phyloP scores from a whole-genome alignment of 1,284 basidiomycete genomes.

The Sphaerobolus stellatus region DNA sequence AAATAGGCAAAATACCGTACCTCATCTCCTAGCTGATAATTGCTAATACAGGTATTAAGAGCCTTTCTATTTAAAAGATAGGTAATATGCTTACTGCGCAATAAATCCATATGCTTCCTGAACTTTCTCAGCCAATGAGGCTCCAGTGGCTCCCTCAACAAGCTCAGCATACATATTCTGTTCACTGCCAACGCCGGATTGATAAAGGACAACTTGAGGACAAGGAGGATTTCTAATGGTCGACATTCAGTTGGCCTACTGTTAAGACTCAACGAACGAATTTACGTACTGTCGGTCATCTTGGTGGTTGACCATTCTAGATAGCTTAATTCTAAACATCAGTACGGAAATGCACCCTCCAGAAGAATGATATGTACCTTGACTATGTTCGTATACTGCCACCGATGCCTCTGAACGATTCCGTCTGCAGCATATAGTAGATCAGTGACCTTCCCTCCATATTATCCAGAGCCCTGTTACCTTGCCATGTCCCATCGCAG shows the following conservation, averaged over 20 bases:
- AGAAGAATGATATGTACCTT: too few species aligned
- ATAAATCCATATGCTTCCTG: constrained; percentile 74
- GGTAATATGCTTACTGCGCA: constrained; percentile 53
- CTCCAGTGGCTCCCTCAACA: constrained; percentile 50
- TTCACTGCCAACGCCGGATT: constrained; percentile 63
- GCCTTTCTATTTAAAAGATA: not conserved
- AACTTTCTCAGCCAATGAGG: constrained; percentile 60
- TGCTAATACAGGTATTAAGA: constrained; percentile 39
- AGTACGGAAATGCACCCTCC: too few species aligned
- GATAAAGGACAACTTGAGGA: constrained; percentile 69
- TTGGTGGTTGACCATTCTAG: constrained; percentile 56
- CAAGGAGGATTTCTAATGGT: constrained; percentile 46
- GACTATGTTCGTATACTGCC: constrained; percentile 13
- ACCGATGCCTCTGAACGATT: constrained; percentile 41
- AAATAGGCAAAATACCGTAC: constrained; percentile 31
- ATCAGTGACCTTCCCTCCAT: too few species aligned
- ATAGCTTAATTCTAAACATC: too few species aligned
- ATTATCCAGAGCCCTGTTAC: too few species aligned
- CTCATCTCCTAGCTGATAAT: constrained; percentile 68
- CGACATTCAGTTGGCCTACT: too few species aligned
- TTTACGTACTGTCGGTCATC: constrained; percentile 53
- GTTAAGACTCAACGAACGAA: too few species aligned
- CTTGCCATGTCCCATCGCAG: constrained; percentile 65
- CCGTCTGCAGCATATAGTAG: too few species aligned
- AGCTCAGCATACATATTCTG: constrained; percentile 53